A percentile compares a stretch with the other conserved stretches of the same genome.
phyloP scores from a whole-genome alignment of 2,329 filamentous ascomycete genomes.

The Ascocoryne sarcoides region DNA sequence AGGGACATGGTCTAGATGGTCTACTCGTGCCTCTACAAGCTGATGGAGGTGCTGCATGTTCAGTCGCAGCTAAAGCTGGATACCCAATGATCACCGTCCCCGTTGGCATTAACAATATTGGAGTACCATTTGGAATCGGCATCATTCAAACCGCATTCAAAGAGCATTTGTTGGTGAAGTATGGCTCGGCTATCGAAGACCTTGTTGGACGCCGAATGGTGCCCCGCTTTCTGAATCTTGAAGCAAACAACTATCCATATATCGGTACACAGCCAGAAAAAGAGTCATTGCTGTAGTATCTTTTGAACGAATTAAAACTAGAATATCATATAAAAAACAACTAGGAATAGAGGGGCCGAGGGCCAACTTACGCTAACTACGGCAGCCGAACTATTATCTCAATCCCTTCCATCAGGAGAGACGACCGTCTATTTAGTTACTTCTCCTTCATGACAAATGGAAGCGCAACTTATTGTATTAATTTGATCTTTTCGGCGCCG shows the following conservation, averaged over 20 bases:
- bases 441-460: too few relatives aligned
- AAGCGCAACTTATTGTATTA: too few relatives aligned
- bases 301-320: too few relatives aligned
- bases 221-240: conserved; percentile 4
- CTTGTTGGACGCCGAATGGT: conserved; percentile 22
- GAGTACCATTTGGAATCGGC: conserved; percentile 51
- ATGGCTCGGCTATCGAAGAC: conserved; percentile 54
- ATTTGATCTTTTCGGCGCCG: too few relatives aligned
- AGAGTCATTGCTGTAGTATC: too few relatives aligned
- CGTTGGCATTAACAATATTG: conserved; percentile 44
- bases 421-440: too few relatives aligned
- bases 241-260: background rate
- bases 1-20: conserved; percentile 40
- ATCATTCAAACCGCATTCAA: conserved; percentile 52
- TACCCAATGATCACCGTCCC: conserved; percentile 65
- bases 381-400: too few relatives aligned
- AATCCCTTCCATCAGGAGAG: too few relatives aligned
- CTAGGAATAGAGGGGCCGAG: too few relatives aligned
- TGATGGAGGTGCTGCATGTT: conserved; percentile 50
- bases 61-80: conserved; percentile 60
- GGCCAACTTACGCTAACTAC: too few relatives aligned
- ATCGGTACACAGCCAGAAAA: background rate
- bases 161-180: conserved; percentile 48
- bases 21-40: conserved; percentile 51
- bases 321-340: too few relatives aligned